Base-by-base conservation (phyloP, 106 monocot species). In the Vanilla planifolia region DNA sequence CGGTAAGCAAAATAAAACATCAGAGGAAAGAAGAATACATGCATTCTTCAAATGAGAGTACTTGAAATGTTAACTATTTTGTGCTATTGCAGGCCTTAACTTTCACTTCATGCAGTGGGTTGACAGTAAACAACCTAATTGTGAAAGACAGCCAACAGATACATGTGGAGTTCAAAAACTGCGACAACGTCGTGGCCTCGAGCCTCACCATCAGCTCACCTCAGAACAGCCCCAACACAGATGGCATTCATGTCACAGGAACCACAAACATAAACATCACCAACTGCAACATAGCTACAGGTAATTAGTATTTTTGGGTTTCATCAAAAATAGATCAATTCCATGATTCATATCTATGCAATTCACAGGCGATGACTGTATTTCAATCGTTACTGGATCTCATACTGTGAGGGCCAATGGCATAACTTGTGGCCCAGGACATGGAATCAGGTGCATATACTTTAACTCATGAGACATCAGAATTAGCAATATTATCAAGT, bases 351-450 rank as follows among this genome's bases (percentile, higher is more conserved):
- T 66, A 34, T 25, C 17, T 20, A 3, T 40, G 36, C 1, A 43
- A 41, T 55, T 43, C 62, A 27, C 58, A 93, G 88, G 93, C 61
- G 93, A 93, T 75, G 93, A 93, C 42, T 93, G 89, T 66, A 77
- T 93, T 33, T 93, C 88, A 3, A 85, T 92, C 8, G 88, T 74
- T 2, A 67, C 20, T 4, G 88, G 81, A 32, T 79, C 93, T 0
- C 56, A 27, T 20, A 64, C 32, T 24, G 56, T 93, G 3, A 60
- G 24, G 25, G 81, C 60, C 0, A 67, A 33, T 4, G 62, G 75
- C 61, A 80, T 77, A 35, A 24, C 42, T 37, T 88, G 93, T 45
- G 88, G 89, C 23, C 89, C 86, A 8, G 94, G 94, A 21, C 89
- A 95, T 71, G 94, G 94, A 30, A 95, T 93, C 55, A 89, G 93